Evolutionary conservation across 2,329 filamentous ascomycete genomes (phyloP).

Genomic region (Dactylellina parvicollis): DNA sequence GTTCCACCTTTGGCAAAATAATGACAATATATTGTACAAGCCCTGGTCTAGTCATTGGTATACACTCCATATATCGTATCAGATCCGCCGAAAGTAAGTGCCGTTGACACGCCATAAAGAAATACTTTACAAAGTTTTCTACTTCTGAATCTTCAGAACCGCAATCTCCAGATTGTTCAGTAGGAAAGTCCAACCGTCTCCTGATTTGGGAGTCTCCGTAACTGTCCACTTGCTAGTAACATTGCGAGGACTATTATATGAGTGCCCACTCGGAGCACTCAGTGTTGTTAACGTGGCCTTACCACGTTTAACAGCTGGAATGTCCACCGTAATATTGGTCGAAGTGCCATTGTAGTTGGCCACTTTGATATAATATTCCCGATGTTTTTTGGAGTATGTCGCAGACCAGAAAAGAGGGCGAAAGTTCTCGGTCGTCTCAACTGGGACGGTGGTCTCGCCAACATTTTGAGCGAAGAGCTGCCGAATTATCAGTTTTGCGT

Average conservation of each 20-base stretch:
- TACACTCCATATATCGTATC: no score
- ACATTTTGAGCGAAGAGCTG: slow-evolving; percentile 17
- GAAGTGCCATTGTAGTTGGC: slow-evolving; percentile 53
- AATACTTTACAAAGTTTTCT: neutral
- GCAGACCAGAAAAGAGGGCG: slow-evolving; percentile 53
- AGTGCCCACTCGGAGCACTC: slow-evolving; percentile 33
- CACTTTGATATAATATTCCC: slow-evolving; percentile 49
- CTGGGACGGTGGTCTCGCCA: slow-evolving; percentile 1
- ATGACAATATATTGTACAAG: no score
- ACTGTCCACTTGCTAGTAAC: slow-evolving; percentile 47
- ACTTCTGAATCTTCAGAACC: slow-evolving; percentile 12
- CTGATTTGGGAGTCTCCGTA: slow-evolving; percentile 18
- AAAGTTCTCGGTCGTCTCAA: slow-evolving; percentile 21
- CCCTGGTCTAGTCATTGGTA: no score
- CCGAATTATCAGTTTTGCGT: neutral
- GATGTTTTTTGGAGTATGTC: slow-evolving; percentile 36
- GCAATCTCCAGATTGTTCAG: slow-evolving; percentile 36
- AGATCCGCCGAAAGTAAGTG: no score
- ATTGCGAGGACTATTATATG: slow-evolving; percentile 51
- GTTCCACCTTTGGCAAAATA: no score
- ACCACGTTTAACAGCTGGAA: slow-evolving; percentile 30
- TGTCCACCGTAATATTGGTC: slow-evolving; percentile 40
- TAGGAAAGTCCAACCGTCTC: slow-evolving; percentile 32
- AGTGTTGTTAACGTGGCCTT: slow-evolving; percentile 41
- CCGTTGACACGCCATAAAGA: no score